A percentile compares a stretch with the other conserved stretches of the same genome.
Evolutionary conservation across 2,329 filamentous ascomycete genomes (phyloP).

Genomic region (Nigrospora sphaerica): DNA sequence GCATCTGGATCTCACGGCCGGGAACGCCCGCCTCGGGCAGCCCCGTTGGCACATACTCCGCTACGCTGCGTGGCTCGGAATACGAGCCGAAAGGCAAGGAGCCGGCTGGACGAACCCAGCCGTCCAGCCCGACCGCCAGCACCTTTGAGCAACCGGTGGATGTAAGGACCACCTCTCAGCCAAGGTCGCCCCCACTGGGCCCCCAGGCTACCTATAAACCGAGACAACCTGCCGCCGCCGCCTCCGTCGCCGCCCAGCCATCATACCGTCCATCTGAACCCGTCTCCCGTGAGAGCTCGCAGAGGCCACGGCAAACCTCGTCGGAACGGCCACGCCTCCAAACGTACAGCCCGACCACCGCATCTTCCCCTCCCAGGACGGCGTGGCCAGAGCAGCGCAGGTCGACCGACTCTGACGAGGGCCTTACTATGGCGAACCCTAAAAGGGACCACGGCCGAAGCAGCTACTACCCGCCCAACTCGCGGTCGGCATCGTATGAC

Average conservation of each 20-base stretch:
- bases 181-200: slow-evolving; percentile 2
- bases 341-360: slow-evolving; percentile 19
- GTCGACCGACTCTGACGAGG: slow-evolving; percentile 6
- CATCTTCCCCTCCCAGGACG: slow-evolving; percentile 8
- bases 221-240: slow-evolving; percentile 11
- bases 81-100: slow-evolving; percentile 16
- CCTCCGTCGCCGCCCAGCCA: slow-evolving; percentile 6
- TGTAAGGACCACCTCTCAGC: slow-evolving; percentile 5
- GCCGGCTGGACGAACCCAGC: slow-evolving; percentile 13
- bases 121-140: slow-evolving; percentile 14
- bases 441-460: not conserved
- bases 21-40: slow-evolving; percentile 26
- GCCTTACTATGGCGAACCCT: not conserved
- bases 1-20: slow-evolving; percentile 66
- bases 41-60: slow-evolving; percentile 14
- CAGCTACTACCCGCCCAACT: not conserved
- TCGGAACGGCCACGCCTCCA: slow-evolving; percentile 8
- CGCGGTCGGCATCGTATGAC: not conserved
- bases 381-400: not conserved
- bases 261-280: slow-evolving; percentile 1
- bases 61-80: slow-evolving; percentile 13
- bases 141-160: slow-evolving; percentile 9
- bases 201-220: slow-evolving; percentile 12
- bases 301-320: slow-evolving; percentile 5
- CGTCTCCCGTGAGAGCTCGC: slow-evolving; percentile 6